Percentiles rank a stretch among this genome's conserved stretches.
Conservation (phyloP, 2,329 filamentous ascomycete species). For the Trichoderma gracile region DNA sequence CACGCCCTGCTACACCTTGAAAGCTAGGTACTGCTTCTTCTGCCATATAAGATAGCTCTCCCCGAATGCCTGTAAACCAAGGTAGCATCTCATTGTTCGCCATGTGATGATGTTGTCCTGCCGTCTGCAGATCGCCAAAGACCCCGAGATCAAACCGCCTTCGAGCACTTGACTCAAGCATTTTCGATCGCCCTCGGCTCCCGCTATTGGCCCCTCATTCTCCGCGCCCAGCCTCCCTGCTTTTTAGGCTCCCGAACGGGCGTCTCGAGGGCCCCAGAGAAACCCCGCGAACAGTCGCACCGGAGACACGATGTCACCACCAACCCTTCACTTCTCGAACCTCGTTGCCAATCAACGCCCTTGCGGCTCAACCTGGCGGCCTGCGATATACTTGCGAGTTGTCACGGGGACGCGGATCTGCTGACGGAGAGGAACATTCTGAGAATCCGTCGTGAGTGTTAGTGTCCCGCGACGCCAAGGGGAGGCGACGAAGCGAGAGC, state of each 20-base stretch:
- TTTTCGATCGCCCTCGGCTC: background rate
- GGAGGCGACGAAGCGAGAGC: background rate
- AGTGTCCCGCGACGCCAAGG: slow-evolving; percentile 4
- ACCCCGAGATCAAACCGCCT: background rate
- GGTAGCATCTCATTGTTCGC: background rate
- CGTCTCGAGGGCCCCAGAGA: slow-evolving; percentile 16
- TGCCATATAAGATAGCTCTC: background rate
- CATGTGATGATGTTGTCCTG: slow-evolving; percentile 16
- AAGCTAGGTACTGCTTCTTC: background rate
- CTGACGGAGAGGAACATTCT: slow-evolving; percentile 12
- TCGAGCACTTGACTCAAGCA: background rate
- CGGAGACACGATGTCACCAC: slow-evolving; percentile 18
- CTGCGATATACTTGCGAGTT: background rate
- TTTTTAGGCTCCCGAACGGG: slow-evolving; percentile 2
- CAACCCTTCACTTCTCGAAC: slow-evolving; percentile 4
- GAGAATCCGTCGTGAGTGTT: background rate
- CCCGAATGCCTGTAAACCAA: background rate
- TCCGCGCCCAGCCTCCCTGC: slow-evolving; percentile 15
- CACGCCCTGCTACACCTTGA: background rate
- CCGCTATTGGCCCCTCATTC: slow-evolving; percentile 9
- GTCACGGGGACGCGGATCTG: slow-evolving; percentile 19
- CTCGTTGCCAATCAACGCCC: slow-evolving; percentile 17
- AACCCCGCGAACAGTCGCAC: slow-evolving; percentile 20
- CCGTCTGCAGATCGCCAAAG: slow-evolving; percentile 5
- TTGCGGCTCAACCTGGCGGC: background rate